These are phyloP conservation scores for Cladorrhinum sp. DNA, from an alignment of 2,329 filamentous ascomycete species.

Conservation along the genomic window DNA sequence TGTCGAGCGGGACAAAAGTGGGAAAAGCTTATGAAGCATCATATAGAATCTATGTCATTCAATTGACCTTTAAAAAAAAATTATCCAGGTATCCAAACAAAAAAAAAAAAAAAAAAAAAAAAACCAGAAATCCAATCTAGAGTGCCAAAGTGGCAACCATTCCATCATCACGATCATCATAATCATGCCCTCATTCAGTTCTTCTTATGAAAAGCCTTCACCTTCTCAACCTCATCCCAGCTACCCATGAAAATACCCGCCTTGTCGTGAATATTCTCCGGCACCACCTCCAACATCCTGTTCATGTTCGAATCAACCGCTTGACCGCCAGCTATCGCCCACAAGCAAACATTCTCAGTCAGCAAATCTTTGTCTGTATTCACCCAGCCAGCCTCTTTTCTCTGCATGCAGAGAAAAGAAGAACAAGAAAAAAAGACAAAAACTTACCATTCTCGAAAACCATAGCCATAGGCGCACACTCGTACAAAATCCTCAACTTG, in stretches of 20 bases:
- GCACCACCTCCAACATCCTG: constrained; percentile 83
- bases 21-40: too few species aligned
- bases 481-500: constrained; percentile 94
- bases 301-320: constrained; percentile 89
- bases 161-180: neutral
- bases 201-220: constrained; percentile 67
- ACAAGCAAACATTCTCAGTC: too few species aligned
- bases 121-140: constrained; percentile 1
- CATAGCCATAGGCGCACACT: constrained; percentile 98
- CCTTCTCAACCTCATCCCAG: constrained; percentile 92
- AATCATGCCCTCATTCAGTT: neutral
- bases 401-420: too few species aligned
- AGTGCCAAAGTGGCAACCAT: neutral
- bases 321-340: constrained; percentile 81
- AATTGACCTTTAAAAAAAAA: constrained; percentile 5
- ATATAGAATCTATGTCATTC: neutral
- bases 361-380: too few species aligned
- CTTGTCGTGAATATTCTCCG: constrained; percentile 90
- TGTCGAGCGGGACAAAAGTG: too few species aligned
- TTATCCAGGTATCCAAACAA: neutral
- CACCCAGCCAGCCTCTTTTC: too few species aligned
- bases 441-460: constrained; percentile 92
- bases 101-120: constrained; percentile 8
- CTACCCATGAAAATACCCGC: constrained; percentile 96
- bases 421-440: neutral